phyloP scores from a whole-genome alignment of 1,284 basidiomycete species.

The Wallemia ichthyophaga region DNA sequence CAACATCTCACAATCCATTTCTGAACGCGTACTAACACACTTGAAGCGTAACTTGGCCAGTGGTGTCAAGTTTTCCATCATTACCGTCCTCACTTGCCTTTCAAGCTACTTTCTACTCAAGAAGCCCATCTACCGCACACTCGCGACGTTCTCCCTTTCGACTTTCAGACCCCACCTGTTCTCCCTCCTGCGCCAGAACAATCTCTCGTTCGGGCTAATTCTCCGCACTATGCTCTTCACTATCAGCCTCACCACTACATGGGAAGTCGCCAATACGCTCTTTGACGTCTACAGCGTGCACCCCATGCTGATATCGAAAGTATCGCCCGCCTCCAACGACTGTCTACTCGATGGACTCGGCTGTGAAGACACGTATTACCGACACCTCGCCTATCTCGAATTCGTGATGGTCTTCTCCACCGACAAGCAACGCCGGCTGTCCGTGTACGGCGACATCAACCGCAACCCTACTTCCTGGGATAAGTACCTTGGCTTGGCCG shows the following conservation, averaged over 20 bases:
- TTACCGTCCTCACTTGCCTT: background rate
- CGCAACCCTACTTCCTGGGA: background rate
- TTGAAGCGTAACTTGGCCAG: background rate
- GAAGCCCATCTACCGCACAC: background rate
- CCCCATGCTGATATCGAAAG: background rate
- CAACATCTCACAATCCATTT: background rate
- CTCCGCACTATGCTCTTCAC: background rate
- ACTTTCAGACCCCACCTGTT: background rate
- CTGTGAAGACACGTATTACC: background rate
- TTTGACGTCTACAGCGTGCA: background rate
- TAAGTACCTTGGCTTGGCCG: background rate
- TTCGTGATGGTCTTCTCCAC: background rate
- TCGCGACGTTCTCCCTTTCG: background rate
- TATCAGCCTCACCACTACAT: background rate
- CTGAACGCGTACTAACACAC: background rate
- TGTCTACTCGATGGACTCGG: background rate
- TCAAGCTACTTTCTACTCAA: background rate
- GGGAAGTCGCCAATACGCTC: background rate
- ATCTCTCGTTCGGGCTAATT: background rate
- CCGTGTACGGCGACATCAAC: background rate
- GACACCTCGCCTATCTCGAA: background rate
- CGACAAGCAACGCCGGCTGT: background rate
- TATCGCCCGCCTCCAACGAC: background rate
- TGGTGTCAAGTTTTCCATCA: background rate
- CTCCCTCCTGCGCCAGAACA: background rate